phyloP scores from a whole-genome alignment of 305 asterid species.

The Fraxinus angustifolia region DNA sequence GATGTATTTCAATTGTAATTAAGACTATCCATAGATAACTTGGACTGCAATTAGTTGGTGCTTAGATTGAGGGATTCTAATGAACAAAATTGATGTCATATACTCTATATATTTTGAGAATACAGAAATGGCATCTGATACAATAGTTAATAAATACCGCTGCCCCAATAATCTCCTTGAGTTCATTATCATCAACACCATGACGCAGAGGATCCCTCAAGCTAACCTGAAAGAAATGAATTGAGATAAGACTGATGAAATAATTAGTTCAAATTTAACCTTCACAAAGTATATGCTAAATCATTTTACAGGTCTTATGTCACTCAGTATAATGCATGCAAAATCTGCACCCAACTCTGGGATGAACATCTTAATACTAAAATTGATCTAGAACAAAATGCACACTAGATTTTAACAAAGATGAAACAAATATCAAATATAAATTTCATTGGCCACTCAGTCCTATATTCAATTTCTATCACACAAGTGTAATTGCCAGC shows the following conservation, averaged over 20 bases:
- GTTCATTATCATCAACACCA: slow-evolving; percentile 74
- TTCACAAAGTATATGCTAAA: background rate
- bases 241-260: background rate
- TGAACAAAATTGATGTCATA: no score
- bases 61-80: no score
- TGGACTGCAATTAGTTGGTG: background rate
- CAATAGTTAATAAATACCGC: slow-evolving; percentile 50
- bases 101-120: no score
- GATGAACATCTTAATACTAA: background rate
- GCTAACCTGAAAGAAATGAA: slow-evolving; percentile 61
- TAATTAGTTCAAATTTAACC: background rate
- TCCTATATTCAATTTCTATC: background rate
- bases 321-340: background rate
- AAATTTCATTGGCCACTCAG: background rate
- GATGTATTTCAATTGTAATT: background rate
- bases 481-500: background rate
- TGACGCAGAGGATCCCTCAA: slow-evolving; percentile 89
- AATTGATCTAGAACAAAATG: background rate
- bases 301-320: background rate
- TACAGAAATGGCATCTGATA: background rate
- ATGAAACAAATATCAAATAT: background rate
- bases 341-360: background rate
- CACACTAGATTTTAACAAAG: background rate
- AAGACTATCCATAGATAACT: background rate
- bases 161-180: slow-evolving; percentile 70